Evolutionary conservation across 2,329 filamentous ascomycete genomes (phyloP).

Genomic region (Diaporthe sp.): DNA sequence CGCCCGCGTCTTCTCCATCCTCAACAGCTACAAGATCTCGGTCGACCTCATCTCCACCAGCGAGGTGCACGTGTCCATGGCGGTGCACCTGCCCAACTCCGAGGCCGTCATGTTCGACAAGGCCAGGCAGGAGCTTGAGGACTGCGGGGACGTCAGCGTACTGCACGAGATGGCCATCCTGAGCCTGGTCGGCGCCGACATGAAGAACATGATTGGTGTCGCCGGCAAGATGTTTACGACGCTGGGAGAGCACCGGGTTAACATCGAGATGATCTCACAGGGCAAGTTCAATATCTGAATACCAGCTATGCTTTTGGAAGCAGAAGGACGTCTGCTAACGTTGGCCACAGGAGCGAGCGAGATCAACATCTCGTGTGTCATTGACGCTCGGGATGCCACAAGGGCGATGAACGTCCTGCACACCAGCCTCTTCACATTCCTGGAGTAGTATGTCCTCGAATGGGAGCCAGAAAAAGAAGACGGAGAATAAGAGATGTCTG

Average conservation of each 20-base stretch:
- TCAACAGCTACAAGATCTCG: conserved; percentile 88
- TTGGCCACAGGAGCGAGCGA: conserved; percentile 85
- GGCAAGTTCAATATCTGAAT: conserved; percentile 67
- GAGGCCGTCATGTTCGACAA: conserved; percentile 74
- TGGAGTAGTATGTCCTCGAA: conserved; percentile 70
- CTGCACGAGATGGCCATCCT: conserved; percentile 95
- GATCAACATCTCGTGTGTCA: conserved; percentile 99
- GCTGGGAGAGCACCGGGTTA: conserved; percentile 92
- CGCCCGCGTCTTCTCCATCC: conserved; percentile 90
- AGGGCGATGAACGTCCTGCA: conserved; percentile 96
- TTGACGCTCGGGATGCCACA: conserved; percentile 90
- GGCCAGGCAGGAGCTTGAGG: conserved; percentile 79
- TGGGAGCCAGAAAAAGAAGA: neutral
- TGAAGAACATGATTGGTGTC: conserved; percentile 98
- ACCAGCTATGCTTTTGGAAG: neutral
- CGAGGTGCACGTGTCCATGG: conserved; percentile 98
- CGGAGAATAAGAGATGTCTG: neutral
- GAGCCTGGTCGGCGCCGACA: conserved; percentile 92
- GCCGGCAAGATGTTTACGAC: conserved; percentile 96
- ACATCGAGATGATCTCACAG: conserved; percentile 99
- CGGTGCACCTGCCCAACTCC: conserved; percentile 85
- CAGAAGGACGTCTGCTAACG: neutral
- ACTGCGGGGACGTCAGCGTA: conserved; percentile 91
- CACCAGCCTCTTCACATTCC: conserved; percentile 95
- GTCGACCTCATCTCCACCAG: conserved; percentile 97